Evolutionary conservation across 495 filamentous ascomycete species (phyloP).

Genomic region (Neurospora sp.): DNA sequence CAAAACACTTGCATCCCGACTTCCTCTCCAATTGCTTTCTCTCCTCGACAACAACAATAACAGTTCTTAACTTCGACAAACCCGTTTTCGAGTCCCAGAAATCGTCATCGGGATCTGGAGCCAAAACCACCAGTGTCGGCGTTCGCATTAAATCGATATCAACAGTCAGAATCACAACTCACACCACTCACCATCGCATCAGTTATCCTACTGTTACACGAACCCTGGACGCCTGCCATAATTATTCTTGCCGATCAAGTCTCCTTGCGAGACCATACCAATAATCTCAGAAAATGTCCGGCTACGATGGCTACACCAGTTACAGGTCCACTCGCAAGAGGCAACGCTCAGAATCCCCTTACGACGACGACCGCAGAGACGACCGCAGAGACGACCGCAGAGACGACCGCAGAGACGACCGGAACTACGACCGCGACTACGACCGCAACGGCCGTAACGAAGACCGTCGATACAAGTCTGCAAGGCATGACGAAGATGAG

Average conservation of each 20-base stretch:
- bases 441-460: slow-evolving; percentile 5
- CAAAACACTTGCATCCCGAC: neutral
- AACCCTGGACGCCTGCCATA: neutral
- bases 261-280: neutral
- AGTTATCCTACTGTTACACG: neutral
- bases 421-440: slow-evolving; percentile 1
- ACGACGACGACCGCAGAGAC: neutral
- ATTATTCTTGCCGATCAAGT: neutral
- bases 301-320: slow-evolving; percentile 11
- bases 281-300: slow-evolving; percentile 11
- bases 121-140: neutral
- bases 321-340: slow-evolving; percentile 4
- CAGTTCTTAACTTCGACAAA: neutral
- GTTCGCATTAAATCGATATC: neutral
- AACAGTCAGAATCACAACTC: neutral
- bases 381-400: no score
- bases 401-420: slow-evolving; percentile 8
- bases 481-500: slow-evolving; percentile 4
- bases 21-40: neutral
- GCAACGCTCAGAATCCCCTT: neutral
- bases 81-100: neutral
- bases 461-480: neutral
- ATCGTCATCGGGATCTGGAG: neutral
- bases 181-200: neutral
- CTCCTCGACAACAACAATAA: neutral